phyloP scores from a whole-genome alignment of 768 basidiomycete species.

The Peribolospora baueri region DNA sequence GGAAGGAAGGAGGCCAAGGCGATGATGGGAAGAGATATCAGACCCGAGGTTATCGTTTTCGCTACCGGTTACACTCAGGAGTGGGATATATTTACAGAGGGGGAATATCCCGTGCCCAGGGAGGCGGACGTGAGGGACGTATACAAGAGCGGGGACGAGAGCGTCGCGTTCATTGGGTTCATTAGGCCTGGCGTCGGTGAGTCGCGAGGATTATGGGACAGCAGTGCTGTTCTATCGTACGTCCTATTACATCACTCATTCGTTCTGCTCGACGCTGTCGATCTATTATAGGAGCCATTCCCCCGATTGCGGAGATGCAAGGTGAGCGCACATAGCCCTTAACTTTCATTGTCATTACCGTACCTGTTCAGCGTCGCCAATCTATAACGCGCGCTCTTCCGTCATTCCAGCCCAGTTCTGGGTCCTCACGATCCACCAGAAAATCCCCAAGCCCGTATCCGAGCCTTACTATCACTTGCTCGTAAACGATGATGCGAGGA shows the following conservation, averaged over 20 bases:
- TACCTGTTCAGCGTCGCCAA: too few relatives aligned
- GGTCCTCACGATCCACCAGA: too few relatives aligned
- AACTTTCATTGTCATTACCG: too few relatives aligned
- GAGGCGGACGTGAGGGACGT: slow-evolving; percentile 28
- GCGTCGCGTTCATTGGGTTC: slow-evolving; percentile 33
- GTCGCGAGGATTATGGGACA: slow-evolving; percentile 3
- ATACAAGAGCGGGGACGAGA: slow-evolving; percentile 24
- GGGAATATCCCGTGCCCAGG: slow-evolving; percentile 23
- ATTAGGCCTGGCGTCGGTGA: slow-evolving; percentile 35
- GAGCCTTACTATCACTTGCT: too few relatives aligned
- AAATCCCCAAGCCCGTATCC: too few relatives aligned
- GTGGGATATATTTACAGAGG: slow-evolving; percentile 24
- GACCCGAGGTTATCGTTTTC: slow-evolving; percentile 21
- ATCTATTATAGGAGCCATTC: slow-evolving; percentile 9
- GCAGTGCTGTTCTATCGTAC: too few relatives aligned
- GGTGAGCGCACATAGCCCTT: too few relatives aligned
- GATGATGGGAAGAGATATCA: slow-evolving; percentile 23
- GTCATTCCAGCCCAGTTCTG: too few relatives aligned
- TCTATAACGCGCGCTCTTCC: too few relatives aligned
- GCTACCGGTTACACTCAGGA: slow-evolving; percentile 17
- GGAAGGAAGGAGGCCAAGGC: slow-evolving; percentile 25
- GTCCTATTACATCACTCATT: too few relatives aligned
- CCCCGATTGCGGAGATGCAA: slow-evolving; percentile 34
- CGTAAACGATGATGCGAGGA: too few relatives aligned
- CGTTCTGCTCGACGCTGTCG: too few relatives aligned